A percentile compares a stretch with the other conserved stretches of the same genome.
phyloP scores from a whole-genome alignment of 305 asterid genomes.

The Salvia sclarea region DNA sequence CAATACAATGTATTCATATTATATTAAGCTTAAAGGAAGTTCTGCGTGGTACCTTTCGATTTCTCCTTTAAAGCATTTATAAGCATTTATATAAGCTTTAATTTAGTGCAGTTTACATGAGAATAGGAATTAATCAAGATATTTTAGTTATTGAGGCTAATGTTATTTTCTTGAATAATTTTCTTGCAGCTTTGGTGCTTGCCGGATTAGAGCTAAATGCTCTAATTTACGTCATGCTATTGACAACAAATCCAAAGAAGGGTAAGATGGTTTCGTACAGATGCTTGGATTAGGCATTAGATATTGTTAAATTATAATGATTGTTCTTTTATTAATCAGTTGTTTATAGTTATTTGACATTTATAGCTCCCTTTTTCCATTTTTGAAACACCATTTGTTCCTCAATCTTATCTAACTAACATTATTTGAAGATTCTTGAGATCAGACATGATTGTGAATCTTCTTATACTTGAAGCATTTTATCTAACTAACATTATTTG shows the following conservation, averaged over 20 bases:
- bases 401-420: background rate
- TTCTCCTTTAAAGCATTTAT: background rate
- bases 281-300: too few species aligned
- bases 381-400: background rate
- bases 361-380: background rate
- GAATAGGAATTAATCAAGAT: background rate
- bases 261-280: constrained; percentile 32
- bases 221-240: constrained; percentile 34
- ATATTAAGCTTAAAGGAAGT: constrained; percentile 62
- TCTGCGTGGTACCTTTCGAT: constrained; percentile 44
- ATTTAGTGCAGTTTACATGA: background rate
- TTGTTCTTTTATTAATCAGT: background rate
- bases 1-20: constrained; percentile 31
- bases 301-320: too few species aligned
- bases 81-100: background rate
- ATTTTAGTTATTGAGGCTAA: background rate
- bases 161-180: constrained; percentile 7
- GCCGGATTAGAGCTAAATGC: constrained; percentile 36
- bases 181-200: constrained; percentile 55
- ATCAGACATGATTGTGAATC: background rate
- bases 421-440: constrained; percentile 1
- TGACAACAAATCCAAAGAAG: constrained; percentile 38
- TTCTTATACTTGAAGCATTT: constrained; percentile 14
- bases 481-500: background rate
- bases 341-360: background rate